Conservation (phyloP, 108 stramenopile genomes). For the Cyclotella choctawhatcheeana region DNA sequence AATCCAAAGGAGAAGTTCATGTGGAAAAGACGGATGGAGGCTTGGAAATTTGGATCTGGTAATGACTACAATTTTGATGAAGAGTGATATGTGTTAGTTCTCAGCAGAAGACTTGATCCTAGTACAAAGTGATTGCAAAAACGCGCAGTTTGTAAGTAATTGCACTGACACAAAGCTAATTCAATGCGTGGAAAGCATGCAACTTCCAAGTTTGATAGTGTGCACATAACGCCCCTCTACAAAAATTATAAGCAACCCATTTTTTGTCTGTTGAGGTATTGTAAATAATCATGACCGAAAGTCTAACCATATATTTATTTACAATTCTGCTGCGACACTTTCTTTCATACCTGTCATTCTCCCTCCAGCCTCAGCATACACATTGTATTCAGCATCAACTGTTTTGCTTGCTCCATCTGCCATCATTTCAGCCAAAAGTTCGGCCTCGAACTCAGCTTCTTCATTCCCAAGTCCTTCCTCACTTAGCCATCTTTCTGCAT, state of each 20-base stretch:
- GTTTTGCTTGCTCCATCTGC: slow-evolving; percentile 44
- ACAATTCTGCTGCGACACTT: slow-evolving; percentile 67
- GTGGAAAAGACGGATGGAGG: slow-evolving; percentile 55
- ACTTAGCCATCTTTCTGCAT: slow-evolving; percentile 93
- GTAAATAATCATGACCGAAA: too few relatives aligned
- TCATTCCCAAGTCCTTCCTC: slow-evolving; percentile 92
- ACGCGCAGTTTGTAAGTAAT: too few relatives aligned
- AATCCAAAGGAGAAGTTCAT: slow-evolving; percentile 36
- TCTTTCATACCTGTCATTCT: slow-evolving; percentile 81
- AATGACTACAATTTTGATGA: slow-evolving; percentile 74
- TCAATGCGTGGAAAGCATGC: too few relatives aligned
- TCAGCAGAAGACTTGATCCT: too few relatives aligned
- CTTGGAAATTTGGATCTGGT: slow-evolving; percentile 88
- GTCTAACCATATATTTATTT: slow-evolving; percentile 21
- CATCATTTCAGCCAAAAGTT: slow-evolving; percentile 83
- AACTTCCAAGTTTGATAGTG: too few relatives aligned
- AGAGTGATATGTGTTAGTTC: too few relatives aligned
- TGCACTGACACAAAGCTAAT: too few relatives aligned
- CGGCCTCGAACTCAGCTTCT: slow-evolving; percentile 83
- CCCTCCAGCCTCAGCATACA: slow-evolving; percentile 84
- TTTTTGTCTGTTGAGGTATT: too few relatives aligned
- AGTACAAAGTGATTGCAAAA: too few relatives aligned
- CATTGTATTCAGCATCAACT: slow-evolving; percentile 64
- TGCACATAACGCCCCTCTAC: too few relatives aligned
- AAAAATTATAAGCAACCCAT: too few relatives aligned